A percentile compares a stretch with the other conserved stretches of the same genome.
These are phyloP conservation scores for Thamnidium elegans DNA, from an alignment of 192 early-diverging fungal genomes.

Conservation along the genomic window DNA sequence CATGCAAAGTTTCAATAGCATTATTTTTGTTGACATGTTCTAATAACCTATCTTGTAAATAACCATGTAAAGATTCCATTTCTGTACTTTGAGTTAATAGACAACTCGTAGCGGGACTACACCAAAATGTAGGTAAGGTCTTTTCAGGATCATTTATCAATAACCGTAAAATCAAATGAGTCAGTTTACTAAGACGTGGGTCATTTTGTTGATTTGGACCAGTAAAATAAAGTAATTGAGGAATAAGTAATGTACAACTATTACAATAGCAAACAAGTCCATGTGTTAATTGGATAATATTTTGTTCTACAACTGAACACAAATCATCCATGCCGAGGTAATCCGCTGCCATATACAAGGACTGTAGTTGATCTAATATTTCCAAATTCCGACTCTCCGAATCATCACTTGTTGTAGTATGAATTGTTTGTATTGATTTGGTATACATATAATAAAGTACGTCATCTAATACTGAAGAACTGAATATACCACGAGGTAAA, in stretches of 20 bases:
- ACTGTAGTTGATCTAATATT: constrained; percentile 13
- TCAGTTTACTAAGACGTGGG: background rate
- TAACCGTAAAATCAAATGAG: constrained; percentile 7
- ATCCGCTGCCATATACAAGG: constrained; percentile 20
- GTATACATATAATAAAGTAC: constrained; percentile 32
- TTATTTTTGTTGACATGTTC: constrained; percentile 17
- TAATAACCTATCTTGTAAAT: constrained; percentile 11
- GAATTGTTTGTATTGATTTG: background rate
- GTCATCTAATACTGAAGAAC: constrained; percentile 5
- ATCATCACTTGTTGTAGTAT: background rate
- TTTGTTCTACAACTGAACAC: constrained; percentile 11
- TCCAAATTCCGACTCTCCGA: background rate
- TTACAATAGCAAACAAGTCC: constrained; percentile 20
- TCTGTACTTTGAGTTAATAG: background rate
- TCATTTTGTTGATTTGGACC: constrained; percentile 16
- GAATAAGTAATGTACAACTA: constrained; percentile 11
- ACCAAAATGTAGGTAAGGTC: constrained; percentile 22
- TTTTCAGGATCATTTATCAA: constrained; percentile 34
- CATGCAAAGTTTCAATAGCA: constrained; percentile 30
- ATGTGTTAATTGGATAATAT: constrained; percentile 14
- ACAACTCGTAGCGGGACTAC: background rate
- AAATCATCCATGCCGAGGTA: constrained; percentile 30
- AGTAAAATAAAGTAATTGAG: constrained; percentile 2
- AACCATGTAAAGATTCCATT: background rate
- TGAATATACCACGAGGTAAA: constrained; percentile 28